These are phyloP conservation scores for Penicillium griseofulvum DNA, from an alignment of 2,329 filamentous ascomycete species.

Conservation along the genomic window DNA sequence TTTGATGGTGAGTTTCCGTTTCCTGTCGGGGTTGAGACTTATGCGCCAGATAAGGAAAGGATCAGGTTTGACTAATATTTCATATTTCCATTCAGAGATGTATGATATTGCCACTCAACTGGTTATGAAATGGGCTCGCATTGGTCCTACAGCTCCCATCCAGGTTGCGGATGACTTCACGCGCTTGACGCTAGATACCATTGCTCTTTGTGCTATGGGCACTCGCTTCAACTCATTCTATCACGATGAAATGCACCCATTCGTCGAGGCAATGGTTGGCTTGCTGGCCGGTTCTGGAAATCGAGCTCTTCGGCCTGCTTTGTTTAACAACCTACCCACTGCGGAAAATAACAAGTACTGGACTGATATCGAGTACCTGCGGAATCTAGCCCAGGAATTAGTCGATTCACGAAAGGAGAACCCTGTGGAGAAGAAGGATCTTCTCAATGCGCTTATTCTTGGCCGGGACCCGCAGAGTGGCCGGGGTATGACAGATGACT, in stretches of 20 bases:
- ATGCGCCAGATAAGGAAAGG: not conserved
- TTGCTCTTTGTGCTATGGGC: constrained; percentile 69
- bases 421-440: constrained; percentile 60
- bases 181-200: constrained; percentile 68
- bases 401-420: constrained; percentile 58
- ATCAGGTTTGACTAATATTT: not conserved
- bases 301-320: constrained; percentile 49
- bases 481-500: constrained; percentile 60
- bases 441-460: constrained; percentile 68
- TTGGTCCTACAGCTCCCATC: constrained; percentile 58
- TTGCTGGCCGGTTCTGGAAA: constrained; percentile 58
- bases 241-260: constrained; percentile 65
- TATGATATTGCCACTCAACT: constrained; percentile 42
- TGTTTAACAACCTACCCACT: constrained; percentile 47
- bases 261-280: constrained; percentile 65
- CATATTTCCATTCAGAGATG: constrained; percentile 35
- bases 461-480: constrained; percentile 67
- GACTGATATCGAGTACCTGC: constrained; percentile 45
- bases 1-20: constrained; percentile 32
- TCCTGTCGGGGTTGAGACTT: not conserved
- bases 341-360: constrained; percentile 33
- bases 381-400: constrained; percentile 58
- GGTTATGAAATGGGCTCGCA: constrained; percentile 44
- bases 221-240: constrained; percentile 76
- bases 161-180: constrained; percentile 66